Percentiles rank a stretch among this genome's conserved stretches.
These are phyloP conservation scores for Salix viminalis DNA, from an alignment of 345 rosid species.

Conservation along the genomic window DNA sequence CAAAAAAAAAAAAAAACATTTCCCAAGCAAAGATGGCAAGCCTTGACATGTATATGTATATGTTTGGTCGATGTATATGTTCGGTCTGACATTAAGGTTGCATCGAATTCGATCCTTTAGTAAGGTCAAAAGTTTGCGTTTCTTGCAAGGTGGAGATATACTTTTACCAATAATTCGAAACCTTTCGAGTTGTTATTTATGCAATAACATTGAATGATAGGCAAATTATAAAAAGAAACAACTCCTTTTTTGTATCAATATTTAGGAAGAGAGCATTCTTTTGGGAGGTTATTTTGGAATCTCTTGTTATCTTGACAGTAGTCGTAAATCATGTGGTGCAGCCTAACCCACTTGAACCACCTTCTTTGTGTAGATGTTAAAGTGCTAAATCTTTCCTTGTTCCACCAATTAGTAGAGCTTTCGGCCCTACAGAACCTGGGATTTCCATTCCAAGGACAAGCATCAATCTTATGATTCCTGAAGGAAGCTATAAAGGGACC, in stretches of 20 bases:
- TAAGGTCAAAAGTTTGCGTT: neutral
- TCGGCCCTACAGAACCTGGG: constrained; percentile 53
- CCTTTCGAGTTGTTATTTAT: neutral
- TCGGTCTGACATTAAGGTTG: too few relatives aligned
- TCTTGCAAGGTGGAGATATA: neutral
- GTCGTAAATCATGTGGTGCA: constrained; percentile 68
- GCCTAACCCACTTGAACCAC: constrained; percentile 82
- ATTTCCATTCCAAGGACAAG: constrained; percentile 66
- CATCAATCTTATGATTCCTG: constrained; percentile 57
- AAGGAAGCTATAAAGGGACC: constrained; percentile 72
- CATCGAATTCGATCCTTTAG: too few relatives aligned
- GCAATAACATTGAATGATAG: too few relatives aligned
- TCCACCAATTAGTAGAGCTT: constrained; percentile 70
- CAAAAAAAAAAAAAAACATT: too few relatives aligned
- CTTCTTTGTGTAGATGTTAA: constrained; percentile 52
- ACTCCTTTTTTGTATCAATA: constrained; percentile 21
- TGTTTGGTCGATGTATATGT: too few relatives aligned
- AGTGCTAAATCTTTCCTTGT: constrained; percentile 37
- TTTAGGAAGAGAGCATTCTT: constrained; percentile 72
- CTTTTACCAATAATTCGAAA: neutral
- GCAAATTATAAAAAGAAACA: neutral
- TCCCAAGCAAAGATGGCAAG: too few relatives aligned
- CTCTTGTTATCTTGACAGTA: constrained; percentile 67
- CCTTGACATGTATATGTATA: too few relatives aligned
- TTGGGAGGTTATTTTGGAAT: constrained; percentile 61